Evolutionary conservation across 768 basidiomycete species (phyloP), one percentile per base, ranked within the genome.

Genomic region (Leucosporidium yakuticum): DNA sequence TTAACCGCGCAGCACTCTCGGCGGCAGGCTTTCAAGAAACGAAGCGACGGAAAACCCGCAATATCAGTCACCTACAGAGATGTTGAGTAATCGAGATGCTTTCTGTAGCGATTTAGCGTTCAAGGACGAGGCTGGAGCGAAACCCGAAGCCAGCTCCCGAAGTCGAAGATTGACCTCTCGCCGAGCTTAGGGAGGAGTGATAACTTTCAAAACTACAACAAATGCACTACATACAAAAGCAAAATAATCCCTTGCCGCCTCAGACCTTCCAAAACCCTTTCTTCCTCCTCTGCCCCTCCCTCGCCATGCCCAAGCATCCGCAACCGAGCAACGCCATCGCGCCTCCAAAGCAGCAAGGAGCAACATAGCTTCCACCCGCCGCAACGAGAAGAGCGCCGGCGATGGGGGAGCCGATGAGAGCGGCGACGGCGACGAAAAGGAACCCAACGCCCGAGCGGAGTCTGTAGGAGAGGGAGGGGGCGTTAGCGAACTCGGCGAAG

Each of bases 391-490:
- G 57, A 1, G 69, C 72, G 17, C 72, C 72, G 6, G 72, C 72
- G 58, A 70, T 62, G 17, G 72, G 72, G 0, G 65, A 65, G 5
- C 72, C 69, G 64, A 73, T 70, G 9, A 73, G 58, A 14, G 63
- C 57, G 3, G 68, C 69, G 54, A 73, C 48, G 23, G 47, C 72
- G 66, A 73, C 64, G 51, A 64, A 64, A 64, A 65, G 44, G 64
- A 73, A 69, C 14, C 69, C 72, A 57, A 73, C 15, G 11, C 72
- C 72, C n/a, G 36, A 17, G 58, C 72, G 69, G 53, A 70, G 53
- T 0, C 69, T 70, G 61, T 15, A 15, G 19, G 6, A 50, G 15
- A 29, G 20, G 0, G 36, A 34, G 29, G 0, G n/a, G 34, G 5
- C 34, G 34, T 36, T 53, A 4, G 67, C 70, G 15, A 66, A 36